Base-by-base conservation (phyloP, 345 rosid species). In the Toxicodendron radicans region DNA sequence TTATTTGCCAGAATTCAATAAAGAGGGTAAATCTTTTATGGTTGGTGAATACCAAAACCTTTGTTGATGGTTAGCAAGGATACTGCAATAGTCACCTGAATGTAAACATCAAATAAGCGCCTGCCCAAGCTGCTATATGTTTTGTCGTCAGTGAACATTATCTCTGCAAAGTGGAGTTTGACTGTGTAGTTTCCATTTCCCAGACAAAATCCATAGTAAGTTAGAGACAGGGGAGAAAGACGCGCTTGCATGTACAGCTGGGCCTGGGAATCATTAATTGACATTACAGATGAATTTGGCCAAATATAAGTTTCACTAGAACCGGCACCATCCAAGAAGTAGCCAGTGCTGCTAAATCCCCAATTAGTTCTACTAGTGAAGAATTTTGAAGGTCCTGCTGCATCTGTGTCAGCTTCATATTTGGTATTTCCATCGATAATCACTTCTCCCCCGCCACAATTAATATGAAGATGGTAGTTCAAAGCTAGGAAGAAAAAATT, bases 101-200 rank as follows among this genome's bases (percentile, higher is more conserved):
- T 62, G 61, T 88, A 88, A 70, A 91, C 84, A 81, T 93, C 86
- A 49, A 91, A 93, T 38, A 82, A 64, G 38, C 91, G 83, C 79
- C 85, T 88, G 43, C 98, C 97, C n/a, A 88, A 72, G 78, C 83
- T 87, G 20, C 0, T 2, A 67, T 71, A 88, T 6, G 80, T 75
- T 33, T 72, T 70, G 64, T 83, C 81, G 52, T 75, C 63, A 3
- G 49, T 75, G 87, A 89, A 87, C 83, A 78, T 71, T 35, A 87
- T 89, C 82, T 93, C 97, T 30, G 93, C 92, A 67, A 93, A 93
- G 76, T 93, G 93, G 71, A 93, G 97, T 67, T 78, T 88, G 46
- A 93, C 91, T 0, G 82, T 53, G 76, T 87, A 86, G 72, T 54
- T 82, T 27, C 87, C 90, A 72, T 80, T 77, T 13, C 70, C 63